These are phyloP conservation scores for Torulaspora gathmanii DNA, from an alignment of 805 yeast species.

Conservation along the genomic window DNA sequence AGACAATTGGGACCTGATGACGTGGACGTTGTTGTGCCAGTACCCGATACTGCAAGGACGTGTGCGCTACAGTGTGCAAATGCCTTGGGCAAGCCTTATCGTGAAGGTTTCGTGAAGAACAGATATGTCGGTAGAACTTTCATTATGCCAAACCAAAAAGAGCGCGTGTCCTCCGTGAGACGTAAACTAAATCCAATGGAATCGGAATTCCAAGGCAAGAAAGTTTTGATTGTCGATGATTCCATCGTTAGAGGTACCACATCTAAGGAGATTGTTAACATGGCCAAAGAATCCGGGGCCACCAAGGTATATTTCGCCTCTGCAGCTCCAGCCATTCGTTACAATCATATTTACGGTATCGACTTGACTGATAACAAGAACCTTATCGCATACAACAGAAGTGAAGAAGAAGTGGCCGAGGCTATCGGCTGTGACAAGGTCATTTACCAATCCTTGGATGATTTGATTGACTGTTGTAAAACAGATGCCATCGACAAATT, in stretches of 20 bases:
- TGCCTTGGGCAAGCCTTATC: slow-evolving; percentile 69
- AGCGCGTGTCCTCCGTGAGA: slow-evolving; percentile 88
- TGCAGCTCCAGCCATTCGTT: slow-evolving; percentile 97
- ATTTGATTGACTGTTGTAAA: slow-evolving; percentile 74
- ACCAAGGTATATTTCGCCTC: slow-evolving; percentile 91
- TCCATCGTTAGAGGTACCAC: slow-evolving; percentile 98
- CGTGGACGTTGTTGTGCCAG: slow-evolving; percentile 94
- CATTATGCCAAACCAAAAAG: slow-evolving; percentile 96
- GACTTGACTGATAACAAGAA: slow-evolving; percentile 95
- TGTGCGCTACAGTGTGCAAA: slow-evolving; percentile 92
- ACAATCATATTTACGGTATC: slow-evolving; percentile 94
- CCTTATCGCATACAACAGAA: slow-evolving; percentile 77
- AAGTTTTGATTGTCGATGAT: slow-evolving; percentile 89
- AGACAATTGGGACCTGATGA: slow-evolving; percentile 46
- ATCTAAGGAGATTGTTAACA: slow-evolving; percentile 88
- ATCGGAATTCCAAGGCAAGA: slow-evolving; percentile 78
- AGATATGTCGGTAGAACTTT: slow-evolving; percentile 96
- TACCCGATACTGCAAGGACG: slow-evolving; percentile 97
- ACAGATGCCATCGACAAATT: slow-evolving; percentile 48
- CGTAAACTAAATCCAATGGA: slow-evolving; percentile 95
- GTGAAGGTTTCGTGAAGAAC: slow-evolving; percentile 97
- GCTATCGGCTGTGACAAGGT: slow-evolving; percentile 88
- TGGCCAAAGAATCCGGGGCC: slow-evolving; percentile 99
- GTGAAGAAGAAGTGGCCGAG: slow-evolving; percentile 67
- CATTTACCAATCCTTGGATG: slow-evolving; percentile 80